A percentile compares a stretch with the other conserved stretches of the same genome.
These are phyloP conservation scores for Apiospora aurea DNA, from an alignment of 2,329 filamentous ascomycete genomes.

Conservation along the genomic window DNA sequence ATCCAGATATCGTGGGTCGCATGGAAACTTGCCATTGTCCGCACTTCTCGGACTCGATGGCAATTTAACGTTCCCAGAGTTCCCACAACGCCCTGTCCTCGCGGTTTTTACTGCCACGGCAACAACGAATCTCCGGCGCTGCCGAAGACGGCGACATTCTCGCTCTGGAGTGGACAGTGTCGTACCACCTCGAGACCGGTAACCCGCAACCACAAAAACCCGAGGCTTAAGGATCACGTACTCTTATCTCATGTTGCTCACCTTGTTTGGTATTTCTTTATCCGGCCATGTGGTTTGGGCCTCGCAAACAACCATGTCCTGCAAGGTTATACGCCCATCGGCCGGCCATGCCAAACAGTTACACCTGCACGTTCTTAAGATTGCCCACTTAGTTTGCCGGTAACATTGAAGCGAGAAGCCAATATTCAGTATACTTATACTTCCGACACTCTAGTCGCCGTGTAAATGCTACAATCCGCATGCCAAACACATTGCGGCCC, in stretches of 20 bases:
- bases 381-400: neutral
- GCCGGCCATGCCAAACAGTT: neutral
- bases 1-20: neutral
- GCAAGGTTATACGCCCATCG: neutral
- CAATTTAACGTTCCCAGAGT: neutral
- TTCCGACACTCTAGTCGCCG: slow-evolving; percentile 17
- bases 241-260: neutral
- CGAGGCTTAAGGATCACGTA: neutral
- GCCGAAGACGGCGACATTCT: neutral
- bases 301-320: neutral
- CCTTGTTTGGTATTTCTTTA: neutral
- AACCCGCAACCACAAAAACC: neutral
- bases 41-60: neutral
- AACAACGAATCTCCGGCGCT: neutral
- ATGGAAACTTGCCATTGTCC: neutral
- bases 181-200: neutral
- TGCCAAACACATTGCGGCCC: slow-evolving; percentile 17
- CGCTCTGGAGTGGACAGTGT: neutral
- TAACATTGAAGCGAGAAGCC: slow-evolving; percentile 6
- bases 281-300: neutral
- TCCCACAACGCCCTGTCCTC: neutral
- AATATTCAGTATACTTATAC: slow-evolving; percentile 9
- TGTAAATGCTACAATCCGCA: slow-evolving; percentile 24
- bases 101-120: neutral
- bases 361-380: neutral